Conservation (phyloP, 306 rosid genomes). For the Oxytropis ochrocephala region DNA sequence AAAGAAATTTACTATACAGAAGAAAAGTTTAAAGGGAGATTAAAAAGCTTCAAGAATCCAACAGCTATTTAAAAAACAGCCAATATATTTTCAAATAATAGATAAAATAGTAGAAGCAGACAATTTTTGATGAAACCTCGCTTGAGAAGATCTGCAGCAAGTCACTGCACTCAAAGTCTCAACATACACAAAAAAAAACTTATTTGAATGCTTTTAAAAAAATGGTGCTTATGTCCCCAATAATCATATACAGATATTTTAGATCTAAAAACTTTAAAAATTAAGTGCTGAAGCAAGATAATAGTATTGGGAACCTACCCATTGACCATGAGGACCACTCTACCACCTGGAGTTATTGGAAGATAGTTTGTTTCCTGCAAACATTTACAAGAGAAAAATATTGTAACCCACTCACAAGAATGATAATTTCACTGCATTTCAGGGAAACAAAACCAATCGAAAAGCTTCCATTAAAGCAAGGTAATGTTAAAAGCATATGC, state of each 20-base stretch:
- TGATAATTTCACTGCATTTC: neutral
- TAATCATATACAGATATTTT: no score
- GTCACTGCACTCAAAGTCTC: neutral
- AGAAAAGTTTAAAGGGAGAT: neutral
- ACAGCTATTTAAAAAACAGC: neutral
- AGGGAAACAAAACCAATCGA: neutral
- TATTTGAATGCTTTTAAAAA: neutral
- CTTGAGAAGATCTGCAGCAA: neutral
- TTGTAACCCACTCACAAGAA: neutral
- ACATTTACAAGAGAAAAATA: slow-evolving; percentile 4
- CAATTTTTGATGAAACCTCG: neutral
- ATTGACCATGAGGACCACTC: slow-evolving; percentile 83
- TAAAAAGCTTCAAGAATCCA: neutral
- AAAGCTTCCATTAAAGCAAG: no score
- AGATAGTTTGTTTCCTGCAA: slow-evolving; percentile 78
- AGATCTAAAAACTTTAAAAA: no score
- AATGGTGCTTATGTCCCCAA: slow-evolving; percentile 11
- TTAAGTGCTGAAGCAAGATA: slow-evolving; percentile 5
- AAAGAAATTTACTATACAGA: neutral
- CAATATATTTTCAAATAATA: neutral
- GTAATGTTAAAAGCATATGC: no score
- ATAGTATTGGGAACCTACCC: slow-evolving; percentile 48
- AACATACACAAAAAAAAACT: neutral
- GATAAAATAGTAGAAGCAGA: neutral
- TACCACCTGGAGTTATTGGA: slow-evolving; percentile 76